These are phyloP conservation scores for Tylopilus orsonianus DNA, from an alignment of 1,284 basidiomycete genomes.

Conservation along the genomic window DNA sequence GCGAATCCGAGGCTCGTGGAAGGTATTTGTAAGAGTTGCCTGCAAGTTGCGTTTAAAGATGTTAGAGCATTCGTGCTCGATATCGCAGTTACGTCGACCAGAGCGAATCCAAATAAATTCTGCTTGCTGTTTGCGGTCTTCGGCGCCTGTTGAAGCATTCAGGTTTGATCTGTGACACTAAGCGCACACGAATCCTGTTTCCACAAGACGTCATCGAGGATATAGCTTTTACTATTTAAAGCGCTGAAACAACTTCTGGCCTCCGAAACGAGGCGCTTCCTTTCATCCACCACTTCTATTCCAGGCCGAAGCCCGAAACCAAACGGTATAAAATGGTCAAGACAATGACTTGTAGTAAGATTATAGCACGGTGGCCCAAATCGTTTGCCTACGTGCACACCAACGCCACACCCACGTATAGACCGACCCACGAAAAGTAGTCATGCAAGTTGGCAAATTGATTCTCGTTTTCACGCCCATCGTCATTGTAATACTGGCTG, in stretches of 20 bases:
- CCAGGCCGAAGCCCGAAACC: neutral
- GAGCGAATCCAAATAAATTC: no score
- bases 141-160: neutral
- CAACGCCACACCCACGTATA: neutral
- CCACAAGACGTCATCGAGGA: neutral
- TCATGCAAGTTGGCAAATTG: conserved; percentile 2
- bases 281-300: neutral
- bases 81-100: neutral
- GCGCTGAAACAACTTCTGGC: neutral
- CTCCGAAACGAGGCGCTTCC: neutral
- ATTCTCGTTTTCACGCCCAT: neutral
- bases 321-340: conserved; percentile 11
- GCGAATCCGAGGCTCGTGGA: neutral
- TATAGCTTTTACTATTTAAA: no score
- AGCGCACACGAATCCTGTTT: neutral
- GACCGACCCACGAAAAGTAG: no score
- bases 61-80: neutral
- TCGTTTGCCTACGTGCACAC: neutral
- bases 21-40: neutral
- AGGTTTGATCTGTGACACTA: neutral
- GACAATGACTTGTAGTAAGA: neutral
- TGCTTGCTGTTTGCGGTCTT: no score
- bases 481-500: conserved; percentile 2
- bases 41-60: neutral
- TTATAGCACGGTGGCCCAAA: no score